phyloP scores from a whole-genome alignment of 2,329 filamentous ascomycete genomes.

The Hypoxylon sp. region DNA sequence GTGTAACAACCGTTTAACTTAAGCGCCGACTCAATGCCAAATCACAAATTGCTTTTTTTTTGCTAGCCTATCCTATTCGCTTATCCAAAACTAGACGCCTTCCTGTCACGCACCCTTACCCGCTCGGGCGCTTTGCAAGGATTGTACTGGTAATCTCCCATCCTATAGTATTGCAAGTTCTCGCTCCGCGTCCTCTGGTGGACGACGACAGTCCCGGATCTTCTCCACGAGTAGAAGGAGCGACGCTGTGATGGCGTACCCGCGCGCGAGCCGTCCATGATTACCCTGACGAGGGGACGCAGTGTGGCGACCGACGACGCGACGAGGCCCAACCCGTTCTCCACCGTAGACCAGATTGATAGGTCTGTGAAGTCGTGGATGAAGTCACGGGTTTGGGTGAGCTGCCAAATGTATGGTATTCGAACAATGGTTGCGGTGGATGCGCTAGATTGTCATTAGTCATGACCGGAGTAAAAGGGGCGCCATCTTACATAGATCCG shows the following conservation, averaged over 20 bases:
- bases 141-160: conserved; percentile 11
- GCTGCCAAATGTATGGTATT: conserved; percentile 59
- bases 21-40: neutral
- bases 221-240: conserved; percentile 30
- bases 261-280: conserved; percentile 32
- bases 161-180: conserved; percentile 25
- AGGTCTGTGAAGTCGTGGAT: conserved; percentile 60
- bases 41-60: neutral
- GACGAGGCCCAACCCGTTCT: conserved; percentile 59
- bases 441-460: conserved; percentile 49
- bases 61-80: neutral
- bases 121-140: conserved; percentile 20
- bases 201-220: conserved; percentile 5
- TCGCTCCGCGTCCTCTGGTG: conserved; percentile 12
- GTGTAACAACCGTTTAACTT: neutral
- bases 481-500: conserved; percentile 57
- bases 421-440: conserved; percentile 61
- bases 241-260: conserved; percentile 9
- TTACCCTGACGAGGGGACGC: conserved; percentile 52
- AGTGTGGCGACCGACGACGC: conserved; percentile 59
- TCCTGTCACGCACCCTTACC: conserved; percentile 4
- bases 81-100: conserved; percentile 7
- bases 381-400: conserved; percentile 56
- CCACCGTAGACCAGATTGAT: conserved; percentile 62
- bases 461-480: neutral